Conservation (phyloP, 352 stramenopile genomes). For the Halophytophthora polymorphica region DNA sequence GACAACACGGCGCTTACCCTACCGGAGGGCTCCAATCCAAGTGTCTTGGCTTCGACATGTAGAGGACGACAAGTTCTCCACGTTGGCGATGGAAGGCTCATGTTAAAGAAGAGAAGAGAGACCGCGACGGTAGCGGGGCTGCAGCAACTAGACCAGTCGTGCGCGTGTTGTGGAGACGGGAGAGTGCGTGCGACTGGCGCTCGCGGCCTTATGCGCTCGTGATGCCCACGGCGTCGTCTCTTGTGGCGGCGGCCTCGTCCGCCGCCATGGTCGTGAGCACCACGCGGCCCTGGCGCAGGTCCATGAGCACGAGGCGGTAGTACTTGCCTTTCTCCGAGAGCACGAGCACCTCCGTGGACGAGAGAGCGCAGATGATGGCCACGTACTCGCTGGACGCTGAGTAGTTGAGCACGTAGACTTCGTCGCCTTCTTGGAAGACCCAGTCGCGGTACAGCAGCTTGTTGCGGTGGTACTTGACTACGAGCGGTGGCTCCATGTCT, state of each 20-base stretch:
- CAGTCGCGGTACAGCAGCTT: slow-evolving; percentile 76
- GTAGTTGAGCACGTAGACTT: slow-evolving; percentile 71
- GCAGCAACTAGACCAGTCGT: no score
- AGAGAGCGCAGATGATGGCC: slow-evolving; percentile 67
- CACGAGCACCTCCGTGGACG: slow-evolving; percentile 69
- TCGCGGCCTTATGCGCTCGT: slow-evolving; percentile 40
- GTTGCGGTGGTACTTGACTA: slow-evolving; percentile 67
- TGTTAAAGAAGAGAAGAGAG: no score
- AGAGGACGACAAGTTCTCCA: no score
- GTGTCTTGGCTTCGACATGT: no score
- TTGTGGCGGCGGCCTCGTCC: slow-evolving; percentile 41
- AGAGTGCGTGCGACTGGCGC: slow-evolving; percentile 5
- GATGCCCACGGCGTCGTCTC: slow-evolving; percentile 46
- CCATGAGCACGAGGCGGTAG: slow-evolving; percentile 68
- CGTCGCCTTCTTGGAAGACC: slow-evolving; percentile 78
- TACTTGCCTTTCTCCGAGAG: slow-evolving; percentile 82
- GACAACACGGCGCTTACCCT: no score
- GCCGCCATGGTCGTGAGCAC: slow-evolving; percentile 51
- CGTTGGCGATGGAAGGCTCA: no score
- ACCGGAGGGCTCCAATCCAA: no score
- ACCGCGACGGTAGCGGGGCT: no score
- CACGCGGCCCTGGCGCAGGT: slow-evolving; percentile 65
- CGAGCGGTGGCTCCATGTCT: slow-evolving; percentile 37
- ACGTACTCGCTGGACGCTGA: slow-evolving; percentile 52
- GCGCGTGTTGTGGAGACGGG: no score